Base-by-base conservation (phyloP, 495 filamentous ascomycete species). In the Cercophora newfieldiana region DNA sequence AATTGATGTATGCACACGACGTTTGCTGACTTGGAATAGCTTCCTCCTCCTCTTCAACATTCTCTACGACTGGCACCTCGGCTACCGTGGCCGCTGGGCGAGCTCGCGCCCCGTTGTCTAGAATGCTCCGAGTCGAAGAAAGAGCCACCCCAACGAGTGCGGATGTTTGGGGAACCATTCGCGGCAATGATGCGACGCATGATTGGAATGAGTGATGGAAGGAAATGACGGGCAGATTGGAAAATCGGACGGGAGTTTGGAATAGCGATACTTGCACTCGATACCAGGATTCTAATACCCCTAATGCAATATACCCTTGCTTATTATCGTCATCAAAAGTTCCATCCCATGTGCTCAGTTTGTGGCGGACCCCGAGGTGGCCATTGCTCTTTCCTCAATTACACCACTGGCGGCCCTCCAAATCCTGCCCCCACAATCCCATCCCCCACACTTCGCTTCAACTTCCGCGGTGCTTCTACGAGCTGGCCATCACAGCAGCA, bases 31-130 rank as follows among this genome's bases (percentile, higher is more conserved):
- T 18, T 1, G 58, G 74, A n/a, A 75, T 29, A 84, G 84, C 75
- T 80, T 86, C 70, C 79, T 80, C 67, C 76, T 86, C 44, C 69
- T 86, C 68, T 78, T 86, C 61, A 85, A 87, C 69, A 78, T 84
- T 44, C 71, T 79, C 51, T 77, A 76, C 53, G 81, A 83, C 50
- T 87, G 85, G 85, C 66, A 79, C 61, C 50, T 68, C 16, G 70
- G 72, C 53, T 75, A 72, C 70, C 70, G 72, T 29, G 63, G 67
- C 44, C 63, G 68, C 24, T 26, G 31, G 18, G 73, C 69, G 49
- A 72, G 24, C 50, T 3, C 65, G 28, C 67, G 72, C 0, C 69
- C 69, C 7, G 67, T 71, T 8, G 74, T 73, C 30, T 76, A 74
- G 68, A 33, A 10, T n/a, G 30, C 4, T 30, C 19, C 48, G 6